phyloP scores from a whole-genome alignment of 106 monocot genomes.

The Chionographis japonica region DNA sequence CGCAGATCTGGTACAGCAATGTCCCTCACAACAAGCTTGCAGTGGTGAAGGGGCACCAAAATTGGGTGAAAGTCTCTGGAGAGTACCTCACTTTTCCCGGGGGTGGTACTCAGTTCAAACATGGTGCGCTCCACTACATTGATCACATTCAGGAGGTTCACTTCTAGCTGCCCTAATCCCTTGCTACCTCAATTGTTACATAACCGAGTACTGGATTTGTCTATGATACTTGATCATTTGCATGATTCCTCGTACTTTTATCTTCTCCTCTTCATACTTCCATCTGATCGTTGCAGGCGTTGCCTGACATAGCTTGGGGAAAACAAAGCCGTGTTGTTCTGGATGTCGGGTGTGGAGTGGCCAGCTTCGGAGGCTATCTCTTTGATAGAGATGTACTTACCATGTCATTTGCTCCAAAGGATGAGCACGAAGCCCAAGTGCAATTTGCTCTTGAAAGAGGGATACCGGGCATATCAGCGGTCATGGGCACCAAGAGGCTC shows the following conservation, averaged over 20 bases:
- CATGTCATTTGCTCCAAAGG: constrained; percentile 96
- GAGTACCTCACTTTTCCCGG: constrained; percentile 88
- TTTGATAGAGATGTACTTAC: constrained; percentile 78
- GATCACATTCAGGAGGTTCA: constrained; percentile 71
- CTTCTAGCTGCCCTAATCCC: not conserved
- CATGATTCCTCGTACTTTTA: not conserved
- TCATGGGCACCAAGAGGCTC: constrained; percentile 91
- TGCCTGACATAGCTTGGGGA: constrained; percentile 73
- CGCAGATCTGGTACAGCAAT: constrained; percentile 89
- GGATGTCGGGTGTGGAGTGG: constrained; percentile 95
- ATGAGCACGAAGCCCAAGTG: constrained; percentile 96
- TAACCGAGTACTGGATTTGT: no score
- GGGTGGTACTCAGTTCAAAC: constrained; percentile 89
- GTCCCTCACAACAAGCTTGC: constrained; percentile 82
- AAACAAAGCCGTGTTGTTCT: constrained; percentile 59
- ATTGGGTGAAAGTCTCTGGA: constrained; percentile 85
- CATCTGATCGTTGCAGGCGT: constrained; percentile 29
- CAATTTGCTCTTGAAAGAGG: constrained; percentile 97
- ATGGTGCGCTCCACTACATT: constrained; percentile 80
- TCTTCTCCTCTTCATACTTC: not conserved
- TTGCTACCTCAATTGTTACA: not conserved
- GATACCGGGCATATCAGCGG: constrained; percentile 85
- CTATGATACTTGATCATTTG: not conserved
- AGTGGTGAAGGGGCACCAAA: constrained; percentile 70
- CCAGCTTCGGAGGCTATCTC: constrained; percentile 82